A percentile compares a stretch with the other conserved stretches of the same genome.
phyloP scores from a whole-genome alignment of 345 rosid species.

The Eutrema heterophyllum region DNA sequence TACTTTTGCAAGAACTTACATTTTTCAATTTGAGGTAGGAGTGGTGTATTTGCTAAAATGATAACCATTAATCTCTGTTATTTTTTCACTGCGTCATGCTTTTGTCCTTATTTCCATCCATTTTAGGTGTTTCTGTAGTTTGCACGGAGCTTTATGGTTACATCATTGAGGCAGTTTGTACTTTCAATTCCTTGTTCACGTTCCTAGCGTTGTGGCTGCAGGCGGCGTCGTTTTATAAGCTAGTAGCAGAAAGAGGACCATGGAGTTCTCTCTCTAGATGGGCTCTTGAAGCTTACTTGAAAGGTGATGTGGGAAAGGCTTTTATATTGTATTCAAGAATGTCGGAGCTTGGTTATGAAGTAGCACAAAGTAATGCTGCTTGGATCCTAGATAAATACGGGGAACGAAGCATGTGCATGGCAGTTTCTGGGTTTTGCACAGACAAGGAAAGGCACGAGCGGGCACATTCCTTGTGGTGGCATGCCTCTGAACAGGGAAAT shows the following conservation, averaged over 20 bases:
- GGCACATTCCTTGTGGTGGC: conserved; percentile 92
- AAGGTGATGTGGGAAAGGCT: conserved; percentile 87
- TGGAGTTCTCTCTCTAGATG: conserved; percentile 94
- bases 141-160: neutral
- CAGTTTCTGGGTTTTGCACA: conserved; percentile 71
- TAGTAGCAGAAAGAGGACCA: conserved; percentile 93
- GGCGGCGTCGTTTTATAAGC: conserved; percentile 79
- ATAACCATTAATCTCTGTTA: neutral
- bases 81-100: neutral
- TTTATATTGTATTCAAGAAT: conserved; percentile 81
- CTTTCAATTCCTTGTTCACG: neutral
- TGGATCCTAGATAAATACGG: conserved; percentile 93
- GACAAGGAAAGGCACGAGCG: conserved; percentile 78
- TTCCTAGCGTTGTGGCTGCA: conserved; percentile 28
- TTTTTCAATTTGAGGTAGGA: neutral
- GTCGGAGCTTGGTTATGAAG: conserved; percentile 94
- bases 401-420: conserved; percentile 89
- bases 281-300: conserved; percentile 87
- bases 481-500: conserved; percentile 94
- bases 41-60: neutral
- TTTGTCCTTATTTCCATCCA: neutral
- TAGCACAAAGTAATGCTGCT: conserved; percentile 94
- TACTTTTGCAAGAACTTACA: neutral
- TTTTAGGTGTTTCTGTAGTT: neutral
- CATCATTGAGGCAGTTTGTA: neutral